phyloP scores from a whole-genome alignment of 1,284 basidiomycete species.

The Leucoagaricus sp. region DNA sequence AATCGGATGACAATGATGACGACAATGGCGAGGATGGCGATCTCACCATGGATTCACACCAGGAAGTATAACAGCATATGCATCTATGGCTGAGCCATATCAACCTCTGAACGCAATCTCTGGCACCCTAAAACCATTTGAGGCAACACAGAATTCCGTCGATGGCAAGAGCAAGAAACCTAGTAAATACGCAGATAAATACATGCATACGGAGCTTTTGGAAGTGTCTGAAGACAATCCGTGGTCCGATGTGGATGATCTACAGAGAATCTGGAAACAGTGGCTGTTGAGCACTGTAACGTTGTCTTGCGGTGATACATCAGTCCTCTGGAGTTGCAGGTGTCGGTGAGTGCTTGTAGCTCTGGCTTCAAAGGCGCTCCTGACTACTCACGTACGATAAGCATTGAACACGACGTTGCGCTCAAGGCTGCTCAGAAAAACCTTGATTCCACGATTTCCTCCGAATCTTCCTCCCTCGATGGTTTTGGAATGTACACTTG shows the following conservation, averaged over 20 bases:
- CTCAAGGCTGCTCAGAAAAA: slow-evolving; percentile 73
- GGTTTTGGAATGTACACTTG: slow-evolving; percentile 79
- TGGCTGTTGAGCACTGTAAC: slow-evolving; percentile 69
- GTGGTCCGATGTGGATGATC: slow-evolving; percentile 38
- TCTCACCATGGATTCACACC: slow-evolving; percentile 21
- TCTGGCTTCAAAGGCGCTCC: too few species aligned
- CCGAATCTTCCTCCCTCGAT: slow-evolving; percentile 73
- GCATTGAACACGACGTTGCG: slow-evolving; percentile 73
- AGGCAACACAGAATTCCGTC: neutral
- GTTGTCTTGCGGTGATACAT: slow-evolving; percentile 76
- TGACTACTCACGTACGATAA: too few species aligned
- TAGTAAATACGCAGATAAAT: slow-evolving; percentile 73
- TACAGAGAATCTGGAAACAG: slow-evolving; percentile 46
- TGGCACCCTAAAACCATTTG: slow-evolving; percentile 2
- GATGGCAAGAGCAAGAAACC: slow-evolving; percentile 40
- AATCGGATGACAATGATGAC: slow-evolving; percentile 52
- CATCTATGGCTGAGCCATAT: slow-evolving; percentile 25
- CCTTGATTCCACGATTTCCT: slow-evolving; percentile 70
- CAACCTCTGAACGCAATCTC: slow-evolving; percentile 12
- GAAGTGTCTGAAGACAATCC: slow-evolving; percentile 61
- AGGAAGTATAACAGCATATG: slow-evolving; percentile 32
- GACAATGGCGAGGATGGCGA: slow-evolving; percentile 33
- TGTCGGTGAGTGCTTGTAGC: slow-evolving; percentile 47
- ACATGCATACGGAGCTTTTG: slow-evolving; percentile 83
- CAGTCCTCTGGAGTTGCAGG: slow-evolving; percentile 65